Conservation (phyloP, 192 early-diverging fungal species). For the Funneliformis mosseae region DNA sequence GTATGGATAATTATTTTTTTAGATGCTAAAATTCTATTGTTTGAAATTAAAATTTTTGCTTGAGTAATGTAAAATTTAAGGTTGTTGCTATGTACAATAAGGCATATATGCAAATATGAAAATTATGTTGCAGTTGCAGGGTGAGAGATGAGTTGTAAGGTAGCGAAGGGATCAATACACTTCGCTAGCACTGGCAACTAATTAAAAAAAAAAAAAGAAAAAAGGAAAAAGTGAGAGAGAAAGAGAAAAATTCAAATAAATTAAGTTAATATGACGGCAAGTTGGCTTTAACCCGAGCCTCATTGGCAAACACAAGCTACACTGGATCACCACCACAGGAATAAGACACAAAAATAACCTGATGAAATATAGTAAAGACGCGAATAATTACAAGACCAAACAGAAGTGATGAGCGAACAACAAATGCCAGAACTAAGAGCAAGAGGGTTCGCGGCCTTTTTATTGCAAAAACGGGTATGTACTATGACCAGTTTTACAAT, state of each 20-base stretch:
- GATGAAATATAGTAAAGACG: neutral
- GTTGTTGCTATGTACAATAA: conserved; percentile 28
- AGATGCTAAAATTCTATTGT: conserved; percentile 24
- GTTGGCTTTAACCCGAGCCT: neutral
- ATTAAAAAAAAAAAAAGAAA: neutral
- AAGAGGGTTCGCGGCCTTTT: conserved; percentile 27
- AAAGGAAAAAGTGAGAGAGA: neutral
- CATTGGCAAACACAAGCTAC: no score
- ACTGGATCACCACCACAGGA: neutral
- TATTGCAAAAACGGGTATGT: neutral
- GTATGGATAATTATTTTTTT: neutral
- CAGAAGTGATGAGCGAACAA: conserved; percentile 21
- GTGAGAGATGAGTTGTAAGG: neutral
- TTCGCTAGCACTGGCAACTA: conserved; percentile 11
- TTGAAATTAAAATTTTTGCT: conserved; percentile 11
- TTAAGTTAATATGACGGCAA: neutral
- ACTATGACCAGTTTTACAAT: conserved; percentile 6
- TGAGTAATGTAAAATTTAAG: neutral
- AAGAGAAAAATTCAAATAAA: neutral
- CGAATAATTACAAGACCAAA: conserved; percentile 2
- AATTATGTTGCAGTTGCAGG: neutral
- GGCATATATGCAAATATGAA: conserved; percentile 21
- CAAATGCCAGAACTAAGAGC: conserved; percentile 9
- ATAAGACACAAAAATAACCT: neutral
- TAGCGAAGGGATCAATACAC: conserved; percentile 26